Percentiles rank a stretch among this genome's conserved stretches.
These are phyloP conservation scores for Rhinocladiella similis DNA, from an alignment of 2,329 filamentous ascomycete genomes.

Conservation along the genomic window DNA sequence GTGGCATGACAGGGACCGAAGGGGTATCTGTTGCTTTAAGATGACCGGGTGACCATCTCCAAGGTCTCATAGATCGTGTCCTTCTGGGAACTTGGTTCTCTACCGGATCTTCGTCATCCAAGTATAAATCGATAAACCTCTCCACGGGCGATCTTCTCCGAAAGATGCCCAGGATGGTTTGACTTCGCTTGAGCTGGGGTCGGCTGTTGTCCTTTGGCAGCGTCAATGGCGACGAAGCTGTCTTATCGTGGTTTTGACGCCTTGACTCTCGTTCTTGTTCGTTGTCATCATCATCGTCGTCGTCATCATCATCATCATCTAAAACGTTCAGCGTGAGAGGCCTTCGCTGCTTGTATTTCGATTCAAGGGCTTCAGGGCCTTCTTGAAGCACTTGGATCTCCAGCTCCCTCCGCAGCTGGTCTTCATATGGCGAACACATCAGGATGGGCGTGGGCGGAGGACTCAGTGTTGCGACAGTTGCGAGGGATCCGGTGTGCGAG, in stretches of 20 bases:
- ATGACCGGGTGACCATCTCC: conserved; percentile 5
- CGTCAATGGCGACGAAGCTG: too few species aligned
- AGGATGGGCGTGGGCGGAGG: conserved; percentile 15
- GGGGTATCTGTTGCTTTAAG: conserved; percentile 8
- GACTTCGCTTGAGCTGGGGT: conserved; percentile 10
- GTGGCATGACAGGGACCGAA: conserved; percentile 7
- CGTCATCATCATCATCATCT: conserved; percentile 8
- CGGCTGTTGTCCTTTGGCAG: not conserved
- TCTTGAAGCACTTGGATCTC: conserved; percentile 22
- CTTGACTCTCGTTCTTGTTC: not conserved
- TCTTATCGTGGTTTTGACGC: too few species aligned
- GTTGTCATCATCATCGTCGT: not conserved
- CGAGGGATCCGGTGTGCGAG: conserved; percentile 11
- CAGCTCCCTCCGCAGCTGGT: conserved; percentile 24
- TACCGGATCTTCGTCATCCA: conserved; percentile 22
- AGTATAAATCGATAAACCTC: conserved; percentile 27
- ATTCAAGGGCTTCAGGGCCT: conserved; percentile 15
- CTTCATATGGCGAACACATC: conserved; percentile 18
- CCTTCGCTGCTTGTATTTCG: conserved; percentile 12
- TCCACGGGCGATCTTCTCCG: conserved; percentile 22
- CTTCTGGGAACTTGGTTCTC: conserved; percentile 3
- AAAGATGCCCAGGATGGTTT: conserved; percentile 24
- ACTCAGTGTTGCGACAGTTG: conserved; percentile 12
- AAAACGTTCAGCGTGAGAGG: conserved; percentile 12
- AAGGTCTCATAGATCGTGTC: conserved; percentile 5